phyloP scores from a whole-genome alignment of 495 filamentous ascomycete species.

The Penicillium cinerascens region DNA sequence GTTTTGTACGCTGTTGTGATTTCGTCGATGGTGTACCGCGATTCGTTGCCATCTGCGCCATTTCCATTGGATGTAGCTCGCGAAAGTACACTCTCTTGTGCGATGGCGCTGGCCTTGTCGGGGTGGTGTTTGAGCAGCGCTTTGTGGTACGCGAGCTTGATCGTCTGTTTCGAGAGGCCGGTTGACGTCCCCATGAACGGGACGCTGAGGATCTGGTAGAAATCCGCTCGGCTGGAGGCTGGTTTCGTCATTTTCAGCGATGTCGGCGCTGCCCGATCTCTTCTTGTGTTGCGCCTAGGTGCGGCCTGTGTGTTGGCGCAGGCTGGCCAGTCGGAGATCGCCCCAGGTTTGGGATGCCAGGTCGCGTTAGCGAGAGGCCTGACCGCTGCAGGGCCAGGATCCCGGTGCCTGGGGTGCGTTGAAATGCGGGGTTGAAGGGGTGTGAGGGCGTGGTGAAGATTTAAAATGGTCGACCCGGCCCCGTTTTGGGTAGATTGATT shows the following conservation, averaged over 20 bases:
- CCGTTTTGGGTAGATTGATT: not conserved
- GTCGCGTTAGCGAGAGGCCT: conserved; percentile 1
- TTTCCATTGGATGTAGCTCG: not conserved
- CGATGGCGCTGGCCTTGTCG: conserved; percentile 55
- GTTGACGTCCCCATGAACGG: conserved; percentile 27
- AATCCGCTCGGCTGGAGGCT: conserved; percentile 21
- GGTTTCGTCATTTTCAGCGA: conserved; percentile 23
- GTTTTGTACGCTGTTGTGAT: conserved; percentile 73
- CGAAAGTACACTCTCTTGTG: conserved; percentile 9
- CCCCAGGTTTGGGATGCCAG: not conserved
- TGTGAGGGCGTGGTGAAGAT: not conserved
- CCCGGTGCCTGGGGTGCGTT: not conserved
- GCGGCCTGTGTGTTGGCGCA: not conserved
- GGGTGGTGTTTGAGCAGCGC: conserved; percentile 79
- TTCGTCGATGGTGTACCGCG: conserved; percentile 64
- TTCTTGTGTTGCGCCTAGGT: not conserved
- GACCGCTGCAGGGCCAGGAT: conserved; percentile 1
- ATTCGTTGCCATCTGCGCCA: too few relatives aligned
- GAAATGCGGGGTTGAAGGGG: conserved; percentile 8
- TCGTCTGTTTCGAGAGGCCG: conserved; percentile 37
- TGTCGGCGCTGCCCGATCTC: conserved; percentile 2
- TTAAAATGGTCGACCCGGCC: not conserved
- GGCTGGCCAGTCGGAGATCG: not conserved
- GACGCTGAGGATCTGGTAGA: conserved; percentile 55
- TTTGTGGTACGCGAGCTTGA: conserved; percentile 76